Percentiles rank a stretch among this genome's conserved stretches.
phyloP scores from a whole-genome alignment of 768 basidiomycete species.

The Boletus rubropictus region DNA sequence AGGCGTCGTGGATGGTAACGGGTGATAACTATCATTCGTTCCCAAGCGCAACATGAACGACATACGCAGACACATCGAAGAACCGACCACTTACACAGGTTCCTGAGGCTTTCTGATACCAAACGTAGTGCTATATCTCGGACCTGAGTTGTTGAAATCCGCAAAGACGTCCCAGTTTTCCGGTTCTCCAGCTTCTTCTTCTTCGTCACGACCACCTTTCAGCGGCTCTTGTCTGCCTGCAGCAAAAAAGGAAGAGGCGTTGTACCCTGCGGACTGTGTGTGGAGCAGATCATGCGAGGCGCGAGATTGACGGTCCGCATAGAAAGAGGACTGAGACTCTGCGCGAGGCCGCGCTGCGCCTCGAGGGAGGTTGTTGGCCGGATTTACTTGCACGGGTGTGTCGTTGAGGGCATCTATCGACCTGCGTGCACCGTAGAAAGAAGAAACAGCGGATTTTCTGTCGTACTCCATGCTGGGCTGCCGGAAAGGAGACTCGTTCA shows the following conservation, averaged over 20 bases:
- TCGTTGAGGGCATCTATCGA: slow-evolving; percentile 59
- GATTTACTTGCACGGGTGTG: slow-evolving; percentile 30
- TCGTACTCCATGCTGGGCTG: slow-evolving; percentile 58
- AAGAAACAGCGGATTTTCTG: slow-evolving; percentile 73
- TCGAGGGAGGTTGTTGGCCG: slow-evolving; percentile 15
- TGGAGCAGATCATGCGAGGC: slow-evolving; percentile 46
- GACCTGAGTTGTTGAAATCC: slow-evolving; percentile 85
- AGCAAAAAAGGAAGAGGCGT: slow-evolving; percentile 60
- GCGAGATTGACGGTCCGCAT: slow-evolving; percentile 35
- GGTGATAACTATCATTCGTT: slow-evolving; percentile 38
- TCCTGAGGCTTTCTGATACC: slow-evolving; percentile 36
- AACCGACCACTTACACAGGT: slow-evolving; percentile 39
- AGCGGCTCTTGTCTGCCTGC: slow-evolving; percentile 70
- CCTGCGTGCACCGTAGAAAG: slow-evolving; percentile 65
- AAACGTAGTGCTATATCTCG: slow-evolving; percentile 65
- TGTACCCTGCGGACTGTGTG: slow-evolving; percentile 65
- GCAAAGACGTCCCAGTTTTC: slow-evolving; percentile 77
- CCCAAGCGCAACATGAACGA: slow-evolving; percentile 7
- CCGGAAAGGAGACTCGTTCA: slow-evolving; percentile 1
- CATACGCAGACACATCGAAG: background rate
- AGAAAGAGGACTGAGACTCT: slow-evolving; percentile 72
- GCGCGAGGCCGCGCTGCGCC: slow-evolving; percentile 44
- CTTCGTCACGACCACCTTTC: slow-evolving; percentile 73
- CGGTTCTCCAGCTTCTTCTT: slow-evolving; percentile 40
- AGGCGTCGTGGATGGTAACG: slow-evolving; percentile 31